Evolutionary conservation across 2,329 filamentous ascomycete genomes (phyloP).

Genomic region (Aureobasidium sp.): DNA sequence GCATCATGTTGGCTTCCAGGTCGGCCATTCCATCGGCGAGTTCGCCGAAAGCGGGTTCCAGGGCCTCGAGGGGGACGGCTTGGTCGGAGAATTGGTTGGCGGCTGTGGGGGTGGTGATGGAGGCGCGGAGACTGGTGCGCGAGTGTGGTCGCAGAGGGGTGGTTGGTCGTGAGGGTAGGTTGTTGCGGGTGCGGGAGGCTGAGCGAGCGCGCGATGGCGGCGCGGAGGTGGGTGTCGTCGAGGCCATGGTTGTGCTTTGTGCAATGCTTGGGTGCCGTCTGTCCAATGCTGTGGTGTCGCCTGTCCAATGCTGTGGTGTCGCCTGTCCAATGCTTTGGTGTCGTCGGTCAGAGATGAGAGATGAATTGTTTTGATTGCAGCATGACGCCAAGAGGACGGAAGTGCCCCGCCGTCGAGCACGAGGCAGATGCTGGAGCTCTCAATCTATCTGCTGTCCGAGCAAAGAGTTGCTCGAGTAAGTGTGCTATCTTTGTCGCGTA

Average conservation of each 20-base stretch:
- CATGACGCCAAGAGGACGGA: not conserved
- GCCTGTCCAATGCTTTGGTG: no score
- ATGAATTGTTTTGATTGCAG: not conserved
- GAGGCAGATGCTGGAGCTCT: not conserved
- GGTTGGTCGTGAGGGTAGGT: constrained; percentile 63
- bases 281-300: no score
- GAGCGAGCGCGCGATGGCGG: constrained; percentile 12
- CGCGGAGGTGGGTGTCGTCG: constrained; percentile 10
- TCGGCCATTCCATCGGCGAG: constrained; percentile 90
- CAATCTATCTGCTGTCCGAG: no score
- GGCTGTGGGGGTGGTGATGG: constrained; percentile 38
- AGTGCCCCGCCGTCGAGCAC: not conserved
- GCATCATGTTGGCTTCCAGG: constrained; percentile 94
- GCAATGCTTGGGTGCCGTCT: not conserved
- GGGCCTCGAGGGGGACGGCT: constrained; percentile 63
- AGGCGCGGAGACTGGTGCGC: constrained; percentile 77
- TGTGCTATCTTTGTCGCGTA: no score
- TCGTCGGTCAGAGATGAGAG: not conserved
- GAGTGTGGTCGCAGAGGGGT: constrained; percentile 88
- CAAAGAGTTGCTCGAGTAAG: no score
- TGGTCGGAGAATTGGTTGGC: constrained; percentile 34
- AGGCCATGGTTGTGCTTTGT: not conserved
- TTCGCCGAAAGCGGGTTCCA: constrained; percentile 89
- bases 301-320: no score
- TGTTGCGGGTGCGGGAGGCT: constrained; percentile 25